phyloP scores from a whole-genome alignment of 768 basidiomycete genomes.

The Termitomyces sp. region DNA sequence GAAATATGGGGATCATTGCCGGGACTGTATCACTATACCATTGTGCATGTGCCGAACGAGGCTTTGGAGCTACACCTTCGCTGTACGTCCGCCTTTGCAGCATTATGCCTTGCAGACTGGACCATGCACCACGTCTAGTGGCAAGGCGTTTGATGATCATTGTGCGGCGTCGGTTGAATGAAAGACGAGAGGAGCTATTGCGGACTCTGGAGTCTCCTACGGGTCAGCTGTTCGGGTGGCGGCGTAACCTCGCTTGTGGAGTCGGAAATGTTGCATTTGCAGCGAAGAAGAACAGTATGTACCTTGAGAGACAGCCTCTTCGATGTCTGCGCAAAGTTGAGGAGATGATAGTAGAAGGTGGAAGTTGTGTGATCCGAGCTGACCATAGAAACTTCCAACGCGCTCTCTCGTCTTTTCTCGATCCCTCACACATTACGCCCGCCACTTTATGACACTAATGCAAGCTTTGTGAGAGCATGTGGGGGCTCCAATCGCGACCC shows the following conservation, averaged over 20 bases:
- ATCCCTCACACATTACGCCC: neutral
- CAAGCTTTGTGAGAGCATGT: neutral
- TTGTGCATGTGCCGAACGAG: slow-evolving; percentile 50
- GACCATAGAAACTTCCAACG: neutral
- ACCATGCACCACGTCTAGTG: slow-evolving; percentile 7
- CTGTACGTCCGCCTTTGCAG: slow-evolving; percentile 15
- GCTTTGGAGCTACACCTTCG: slow-evolving; percentile 14
- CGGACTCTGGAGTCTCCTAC: neutral
- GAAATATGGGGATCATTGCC: slow-evolving; percentile 72
- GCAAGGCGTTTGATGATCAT: slow-evolving; percentile 17
- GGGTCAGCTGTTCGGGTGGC: slow-evolving; percentile 13
- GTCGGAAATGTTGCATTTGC: neutral
- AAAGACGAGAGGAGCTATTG: slow-evolving; percentile 2
- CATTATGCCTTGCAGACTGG: slow-evolving; percentile 1
- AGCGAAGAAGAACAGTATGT: neutral
- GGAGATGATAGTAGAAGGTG: neutral
- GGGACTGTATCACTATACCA: slow-evolving; percentile 72
- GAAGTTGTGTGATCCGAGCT: slow-evolving; percentile 1
- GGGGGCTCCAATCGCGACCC: neutral
- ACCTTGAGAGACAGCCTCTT: neutral
- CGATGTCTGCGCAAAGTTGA: neutral
- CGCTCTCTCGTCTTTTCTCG: neutral
- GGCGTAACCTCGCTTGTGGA: slow-evolving; percentile 11
- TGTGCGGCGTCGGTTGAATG: neutral
- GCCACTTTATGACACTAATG: neutral